These are phyloP conservation scores for Liriodendron chinense DNA, from an alignment of 164 flowering plant genomes.

Conservation along the genomic window DNA sequence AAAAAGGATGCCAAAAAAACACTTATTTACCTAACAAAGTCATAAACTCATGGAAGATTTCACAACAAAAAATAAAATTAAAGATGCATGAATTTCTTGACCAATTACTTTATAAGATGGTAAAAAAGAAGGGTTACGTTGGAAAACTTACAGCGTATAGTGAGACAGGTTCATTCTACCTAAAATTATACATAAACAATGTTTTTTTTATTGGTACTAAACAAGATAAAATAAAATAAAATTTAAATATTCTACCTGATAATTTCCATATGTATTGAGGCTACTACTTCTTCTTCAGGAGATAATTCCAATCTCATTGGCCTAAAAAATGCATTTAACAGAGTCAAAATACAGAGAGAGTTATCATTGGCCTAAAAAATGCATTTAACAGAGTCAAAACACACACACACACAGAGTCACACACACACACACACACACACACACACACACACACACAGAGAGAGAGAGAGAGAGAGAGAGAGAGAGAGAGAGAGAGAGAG, in stretches of 20 bases:
- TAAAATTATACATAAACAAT: background rate
- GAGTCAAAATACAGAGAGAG: background rate
- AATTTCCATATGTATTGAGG: conserved; percentile 82
- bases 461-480: too few species aligned
- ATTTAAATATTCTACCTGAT: conserved; percentile 53
- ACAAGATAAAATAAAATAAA: background rate
- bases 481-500: too few species aligned
- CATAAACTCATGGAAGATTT: too few species aligned
- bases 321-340: conserved; percentile 30
- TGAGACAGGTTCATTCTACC: background rate
- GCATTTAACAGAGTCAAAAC: background rate
- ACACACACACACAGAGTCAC: too few species aligned
- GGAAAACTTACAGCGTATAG: background rate
- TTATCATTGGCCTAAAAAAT: conserved; percentile 59
- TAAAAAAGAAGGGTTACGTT: background rate
- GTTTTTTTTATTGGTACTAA: background rate
- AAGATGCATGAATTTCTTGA: background rate
- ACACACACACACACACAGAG: too few species aligned
- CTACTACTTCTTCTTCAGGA: conserved; percentile 89
- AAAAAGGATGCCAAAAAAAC: too few species aligned
- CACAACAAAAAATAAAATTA: too few species aligned
- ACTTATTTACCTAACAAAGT: too few species aligned
- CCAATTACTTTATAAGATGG: background rate
- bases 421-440: too few species aligned
- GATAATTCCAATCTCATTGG: conserved; percentile 78